A percentile compares a stretch with the other conserved stretches of the same genome.
Evolutionary conservation across 164 flowering plant genomes (phyloP).

Genomic region (Vitis vinifera): DNA sequence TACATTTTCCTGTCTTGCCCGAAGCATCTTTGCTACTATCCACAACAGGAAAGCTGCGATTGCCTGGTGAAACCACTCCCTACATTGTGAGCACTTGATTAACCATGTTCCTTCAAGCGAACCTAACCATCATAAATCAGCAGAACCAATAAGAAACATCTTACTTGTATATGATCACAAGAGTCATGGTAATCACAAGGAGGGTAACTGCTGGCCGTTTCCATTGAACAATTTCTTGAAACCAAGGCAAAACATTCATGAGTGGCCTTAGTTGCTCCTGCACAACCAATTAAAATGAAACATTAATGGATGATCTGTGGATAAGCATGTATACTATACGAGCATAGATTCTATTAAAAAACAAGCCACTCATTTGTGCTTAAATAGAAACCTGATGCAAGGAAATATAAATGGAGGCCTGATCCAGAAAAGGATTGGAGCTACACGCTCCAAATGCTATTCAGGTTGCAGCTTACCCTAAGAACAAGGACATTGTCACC

Average conservation of each 20-base stretch:
- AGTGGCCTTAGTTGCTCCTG: slow-evolving; percentile 79
- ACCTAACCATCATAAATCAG: neutral
- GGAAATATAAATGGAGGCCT: no score
- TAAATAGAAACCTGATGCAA: no score
- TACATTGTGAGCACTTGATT: slow-evolving; percentile 12
- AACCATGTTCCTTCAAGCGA: neutral
- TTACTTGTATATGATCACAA: slow-evolving; percentile 69
- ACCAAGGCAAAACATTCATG: slow-evolving; percentile 28
- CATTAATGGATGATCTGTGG: neutral
- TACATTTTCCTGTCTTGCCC: slow-evolving; percentile 30
- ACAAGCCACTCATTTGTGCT: no score
- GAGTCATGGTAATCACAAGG: slow-evolving; percentile 22
- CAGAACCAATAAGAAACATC: slow-evolving; percentile 12
- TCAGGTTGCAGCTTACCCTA: slow-evolving; percentile 41
- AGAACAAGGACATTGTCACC: slow-evolving; percentile 54
- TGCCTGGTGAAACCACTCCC: slow-evolving; percentile 86
- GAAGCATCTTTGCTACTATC: slow-evolving; percentile 47
- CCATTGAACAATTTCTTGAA: slow-evolving; percentile 56
- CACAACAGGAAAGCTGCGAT: slow-evolving; percentile 49
- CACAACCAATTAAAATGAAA: slow-evolving; percentile 15
- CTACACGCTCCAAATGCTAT: no score
- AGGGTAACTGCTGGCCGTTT: slow-evolving; percentile 55
- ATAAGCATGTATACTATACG: neutral
- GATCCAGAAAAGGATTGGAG: no score
- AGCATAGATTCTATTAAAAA: no score